A percentile compares a stretch with the other conserved stretches of the same genome.
These are phyloP conservation scores for Bisporella sp. DNA, from an alignment of 2,329 filamentous ascomycete species.

Conservation along the genomic window DNA sequence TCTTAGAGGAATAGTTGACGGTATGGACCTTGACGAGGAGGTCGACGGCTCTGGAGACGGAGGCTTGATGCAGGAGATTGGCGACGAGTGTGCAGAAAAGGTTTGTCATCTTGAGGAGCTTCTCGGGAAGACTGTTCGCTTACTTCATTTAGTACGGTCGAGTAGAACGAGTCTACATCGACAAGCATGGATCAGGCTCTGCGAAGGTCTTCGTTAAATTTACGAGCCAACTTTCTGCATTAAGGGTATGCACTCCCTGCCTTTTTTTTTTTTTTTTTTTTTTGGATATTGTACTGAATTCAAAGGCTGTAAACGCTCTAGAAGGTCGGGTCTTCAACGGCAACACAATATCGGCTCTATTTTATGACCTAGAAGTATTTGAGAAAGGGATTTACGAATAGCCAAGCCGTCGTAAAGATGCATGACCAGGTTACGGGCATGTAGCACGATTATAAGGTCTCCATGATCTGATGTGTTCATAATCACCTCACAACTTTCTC, in stretches of 20 bases:
- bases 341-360: slow-evolving; percentile 73
- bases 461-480: too few species aligned
- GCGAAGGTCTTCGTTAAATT: slow-evolving; percentile 88
- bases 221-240: slow-evolving; percentile 73
- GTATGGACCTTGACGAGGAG: slow-evolving; percentile 74
- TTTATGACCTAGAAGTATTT: slow-evolving; percentile 78
- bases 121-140: neutral
- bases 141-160: slow-evolving; percentile 60
- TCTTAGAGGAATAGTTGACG: slow-evolving; percentile 77
- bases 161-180: slow-evolving; percentile 73
- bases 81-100: slow-evolving; percentile 84
- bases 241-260: slow-evolving; percentile 53
- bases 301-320: slow-evolving; percentile 78
- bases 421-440: too few species aligned
- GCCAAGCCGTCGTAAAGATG: neutral
- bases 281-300: slow-evolving; percentile 14
- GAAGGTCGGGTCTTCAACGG: slow-evolving; percentile 85
- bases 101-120: slow-evolving; percentile 30
- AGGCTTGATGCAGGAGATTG: slow-evolving; percentile 85
- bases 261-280: neutral
- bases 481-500: too few species aligned
- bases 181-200: slow-evolving; percentile 45
- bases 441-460: too few species aligned
- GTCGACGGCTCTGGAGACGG: slow-evolving; percentile 54
- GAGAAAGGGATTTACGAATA: slow-evolving; percentile 54